Conservation (phyloP, 2,329 filamentous ascomycete species). For the Clonostachys rosea region DNA sequence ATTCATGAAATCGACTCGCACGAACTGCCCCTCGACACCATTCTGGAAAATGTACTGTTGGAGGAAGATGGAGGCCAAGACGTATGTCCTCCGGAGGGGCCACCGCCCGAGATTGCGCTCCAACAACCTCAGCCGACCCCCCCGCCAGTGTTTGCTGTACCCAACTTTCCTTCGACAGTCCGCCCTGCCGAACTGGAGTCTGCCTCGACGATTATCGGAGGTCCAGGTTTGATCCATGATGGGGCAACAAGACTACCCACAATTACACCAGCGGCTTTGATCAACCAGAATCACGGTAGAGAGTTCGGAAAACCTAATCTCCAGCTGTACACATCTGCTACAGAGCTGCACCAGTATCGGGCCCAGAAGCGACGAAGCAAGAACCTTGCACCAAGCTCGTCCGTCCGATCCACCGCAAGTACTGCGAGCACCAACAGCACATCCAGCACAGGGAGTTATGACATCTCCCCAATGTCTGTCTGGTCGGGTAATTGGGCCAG, state of each 20-base stretch:
- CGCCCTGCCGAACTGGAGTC: conserved; percentile 16
- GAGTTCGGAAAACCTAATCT: conserved; percentile 24
- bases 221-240: too few relatives aligned
- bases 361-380: conserved; percentile 24
- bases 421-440: conserved; percentile 32
- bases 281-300: conserved; percentile 8
- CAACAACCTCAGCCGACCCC: conserved; percentile 11
- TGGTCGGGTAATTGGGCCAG: conserved; percentile 33
- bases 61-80: conserved; percentile 6
- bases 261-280: conserved; percentile 13
- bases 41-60: conserved; percentile 10
- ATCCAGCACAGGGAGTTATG: conserved; percentile 26
- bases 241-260: conserved; percentile 2
- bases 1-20: conserved; percentile 48
- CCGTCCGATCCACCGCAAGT: conserved; percentile 38
- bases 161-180: neutral
- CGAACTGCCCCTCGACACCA: conserved; percentile 22
- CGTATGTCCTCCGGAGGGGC: neutral
- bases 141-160: conserved; percentile 7
- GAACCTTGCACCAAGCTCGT: conserved; percentile 39
- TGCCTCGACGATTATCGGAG: neutral
- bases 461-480: conserved; percentile 42
- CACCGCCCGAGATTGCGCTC: conserved; percentile 3
- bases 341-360: conserved; percentile 19
- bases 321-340: conserved; percentile 28